Evolutionary conservation across 768 basidiomycete species (phyloP).

Genomic region (Suillus subaureus): DNA sequence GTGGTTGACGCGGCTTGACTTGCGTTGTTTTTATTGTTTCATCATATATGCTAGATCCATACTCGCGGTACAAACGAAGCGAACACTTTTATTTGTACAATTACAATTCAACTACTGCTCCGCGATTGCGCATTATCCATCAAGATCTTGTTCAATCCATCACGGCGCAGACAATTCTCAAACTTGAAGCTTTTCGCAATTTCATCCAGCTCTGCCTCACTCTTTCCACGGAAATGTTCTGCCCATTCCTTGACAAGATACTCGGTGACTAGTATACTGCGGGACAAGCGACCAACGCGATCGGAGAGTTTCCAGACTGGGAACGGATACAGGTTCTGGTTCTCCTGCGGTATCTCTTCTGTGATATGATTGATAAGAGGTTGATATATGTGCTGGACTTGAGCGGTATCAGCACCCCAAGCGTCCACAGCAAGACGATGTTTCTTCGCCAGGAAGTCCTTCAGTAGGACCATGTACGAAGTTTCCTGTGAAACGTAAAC

Average conservation of each 20-base stretch:
- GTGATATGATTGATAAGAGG: constrained; percentile 66
- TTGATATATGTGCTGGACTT: constrained; percentile 60
- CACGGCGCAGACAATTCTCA: constrained; percentile 67
- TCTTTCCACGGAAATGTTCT: constrained; percentile 63
- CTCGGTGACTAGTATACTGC: constrained; percentile 71
- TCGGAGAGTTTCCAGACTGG: constrained; percentile 64
- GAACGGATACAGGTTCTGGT: constrained; percentile 57
- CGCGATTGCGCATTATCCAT: constrained; percentile 39
- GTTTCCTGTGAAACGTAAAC: constrained; percentile 67
- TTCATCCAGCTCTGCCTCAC: constrained; percentile 62
- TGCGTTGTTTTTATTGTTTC: neutral
- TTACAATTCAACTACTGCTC: constrained; percentile 8
- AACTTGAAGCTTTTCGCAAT: constrained; percentile 76
- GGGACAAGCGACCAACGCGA: constrained; percentile 60
- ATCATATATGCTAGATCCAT: neutral
- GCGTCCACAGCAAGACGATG: constrained; percentile 75
- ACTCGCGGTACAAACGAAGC: neutral
- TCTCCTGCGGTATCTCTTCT: constrained; percentile 51
- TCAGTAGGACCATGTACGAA: constrained; percentile 71
- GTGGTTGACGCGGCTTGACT: neutral
- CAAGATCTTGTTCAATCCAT: constrained; percentile 62
- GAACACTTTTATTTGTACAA: neutral
- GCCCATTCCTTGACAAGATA: constrained; percentile 77
- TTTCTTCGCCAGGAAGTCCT: constrained; percentile 74
- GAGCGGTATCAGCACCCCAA: constrained; percentile 71